Conservation (phyloP, 2,329 filamentous ascomycete species). For the Talaromyces sp. region DNA sequence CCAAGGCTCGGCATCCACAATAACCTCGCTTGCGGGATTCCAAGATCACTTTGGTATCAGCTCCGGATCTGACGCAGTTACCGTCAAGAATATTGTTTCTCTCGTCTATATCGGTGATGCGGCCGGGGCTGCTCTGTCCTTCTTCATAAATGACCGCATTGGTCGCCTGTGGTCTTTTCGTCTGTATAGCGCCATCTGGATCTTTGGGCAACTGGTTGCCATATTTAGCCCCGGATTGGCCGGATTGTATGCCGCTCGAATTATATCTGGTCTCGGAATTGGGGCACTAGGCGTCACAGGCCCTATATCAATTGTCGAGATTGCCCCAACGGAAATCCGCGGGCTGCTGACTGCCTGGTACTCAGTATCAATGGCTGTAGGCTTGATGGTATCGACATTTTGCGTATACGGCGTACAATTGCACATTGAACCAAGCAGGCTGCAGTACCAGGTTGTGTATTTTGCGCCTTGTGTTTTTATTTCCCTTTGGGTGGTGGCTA, state of each 20-base stretch:
- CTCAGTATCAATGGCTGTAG: slow-evolving; percentile 25
- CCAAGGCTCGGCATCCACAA: slow-evolving; percentile 17
- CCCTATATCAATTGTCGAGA: slow-evolving; percentile 36
- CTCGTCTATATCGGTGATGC: slow-evolving; percentile 30
- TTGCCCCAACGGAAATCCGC: slow-evolving; percentile 36
- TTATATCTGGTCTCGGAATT: slow-evolving; percentile 36
- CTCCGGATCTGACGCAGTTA: slow-evolving; percentile 20
- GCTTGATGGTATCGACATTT: slow-evolving; percentile 28
- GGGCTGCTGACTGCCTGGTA: slow-evolving; percentile 35
- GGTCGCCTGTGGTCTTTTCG: slow-evolving; percentile 38
- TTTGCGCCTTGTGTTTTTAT: too few species aligned
- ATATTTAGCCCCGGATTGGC: slow-evolving; percentile 13
- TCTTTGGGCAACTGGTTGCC: slow-evolving; percentile 20
- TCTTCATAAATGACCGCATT: slow-evolving; percentile 37
- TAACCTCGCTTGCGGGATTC: slow-evolving; percentile 31
- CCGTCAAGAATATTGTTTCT: slow-evolving; percentile 33
- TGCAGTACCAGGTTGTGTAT: too few species aligned
- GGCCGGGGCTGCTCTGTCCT: slow-evolving; percentile 28
- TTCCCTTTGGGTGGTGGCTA: too few species aligned
- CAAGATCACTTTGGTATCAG: slow-evolving; percentile 29
- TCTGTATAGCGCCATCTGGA: slow-evolving; percentile 28
- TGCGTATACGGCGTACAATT: slow-evolving; percentile 26
- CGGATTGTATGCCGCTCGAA: slow-evolving; percentile 30
- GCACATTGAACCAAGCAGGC: background rate
- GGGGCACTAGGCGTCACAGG: slow-evolving; percentile 35